These are phyloP conservation scores for Kodamaea laetipori DNA, from an alignment of 805 yeast genomes.

Conservation along the genomic window DNA sequence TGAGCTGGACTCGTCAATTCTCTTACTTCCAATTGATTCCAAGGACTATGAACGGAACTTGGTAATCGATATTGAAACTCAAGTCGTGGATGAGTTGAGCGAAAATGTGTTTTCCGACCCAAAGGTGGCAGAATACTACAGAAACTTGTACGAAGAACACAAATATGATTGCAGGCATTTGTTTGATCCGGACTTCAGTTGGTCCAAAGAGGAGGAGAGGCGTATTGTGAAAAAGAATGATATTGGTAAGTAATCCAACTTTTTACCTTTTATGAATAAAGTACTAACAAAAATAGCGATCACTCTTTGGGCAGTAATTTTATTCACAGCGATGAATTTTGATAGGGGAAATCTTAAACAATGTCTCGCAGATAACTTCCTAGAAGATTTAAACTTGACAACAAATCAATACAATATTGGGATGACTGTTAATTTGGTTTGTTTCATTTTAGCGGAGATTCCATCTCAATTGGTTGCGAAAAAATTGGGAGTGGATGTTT, in stretches of 20 bases:
- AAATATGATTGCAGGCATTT: constrained; percentile 35
- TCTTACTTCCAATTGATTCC: no score
- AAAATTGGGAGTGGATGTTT: constrained; percentile 54
- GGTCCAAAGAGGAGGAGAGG: constrained; percentile 37
- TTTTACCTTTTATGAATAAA: no score
- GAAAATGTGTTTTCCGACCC: constrained; percentile 37
- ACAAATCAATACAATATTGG: constrained; percentile 63
- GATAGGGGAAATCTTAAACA: constrained; percentile 28
- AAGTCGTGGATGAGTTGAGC: constrained; percentile 1
- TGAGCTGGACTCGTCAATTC: no score
- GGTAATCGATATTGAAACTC: constrained; percentile 1
- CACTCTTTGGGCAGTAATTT: constrained; percentile 53
- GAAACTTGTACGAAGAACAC: constrained; percentile 30
- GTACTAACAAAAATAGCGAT: no score
- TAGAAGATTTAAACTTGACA: constrained; percentile 43
- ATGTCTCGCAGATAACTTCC: constrained; percentile 26
- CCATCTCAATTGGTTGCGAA: constrained; percentile 71
- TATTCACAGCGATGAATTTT: constrained; percentile 29
- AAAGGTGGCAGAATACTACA: constrained; percentile 32
- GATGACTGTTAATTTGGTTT: constrained; percentile 52
- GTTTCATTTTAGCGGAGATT: constrained; percentile 58
- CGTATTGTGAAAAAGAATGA: constrained; percentile 42
- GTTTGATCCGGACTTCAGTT: constrained; percentile 37
- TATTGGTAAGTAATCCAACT: no score
- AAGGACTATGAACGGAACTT: not conserved